Base-by-base conservation (phyloP, 2,329 filamentous ascomycete species). In the Pleurostoma richardsiae region DNA sequence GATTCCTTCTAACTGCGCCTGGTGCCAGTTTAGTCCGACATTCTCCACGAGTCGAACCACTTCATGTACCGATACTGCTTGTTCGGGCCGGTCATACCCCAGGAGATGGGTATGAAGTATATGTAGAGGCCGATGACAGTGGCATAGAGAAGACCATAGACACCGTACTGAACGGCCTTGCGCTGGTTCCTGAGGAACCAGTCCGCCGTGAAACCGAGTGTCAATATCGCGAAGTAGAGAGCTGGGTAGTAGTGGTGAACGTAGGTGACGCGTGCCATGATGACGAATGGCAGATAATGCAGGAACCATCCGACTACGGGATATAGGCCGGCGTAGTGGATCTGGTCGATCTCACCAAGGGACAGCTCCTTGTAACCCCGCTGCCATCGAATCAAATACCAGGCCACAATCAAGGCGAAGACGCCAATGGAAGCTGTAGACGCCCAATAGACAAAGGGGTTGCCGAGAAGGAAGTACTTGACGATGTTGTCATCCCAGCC, bases 161-260 rank as follows among this genome's bases (percentile, higher is more conserved):
- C 67, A 10, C 69, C 75, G 66, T 80, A 82, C 66, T 88, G 83
- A 30, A 89, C 59, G 39, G 67, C 71, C 61, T 79, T 80, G 56
- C 75, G 77, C 54, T 88, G 73, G 58, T 79, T 83, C 54, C 84
- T 79, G 41, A 90, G 81, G 52, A 85, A 74, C 85, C 89, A 97
- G 67, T 97, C 90, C 46, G 88, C 71, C 56, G 90, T 79, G 77
- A 99, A 99, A 45, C 91, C 92, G 52, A 91, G 82, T 11, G 81
- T 82, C 41, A 99, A 74, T 54, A 99, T 96, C 58, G 94, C 91
- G 66, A 97, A 99, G 75, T 97, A 99, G 8, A 99, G 81, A 7
- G 94, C 94, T 8, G 94, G 94, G 68, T 97, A 99, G 76, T 99
- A 99, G 73, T 99, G 94, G 68, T 99, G 94, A 46, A 99, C 94